phyloP scores from a whole-genome alignment of 176 grass and related monocot species.

The Guadua angustifolia region DNA sequence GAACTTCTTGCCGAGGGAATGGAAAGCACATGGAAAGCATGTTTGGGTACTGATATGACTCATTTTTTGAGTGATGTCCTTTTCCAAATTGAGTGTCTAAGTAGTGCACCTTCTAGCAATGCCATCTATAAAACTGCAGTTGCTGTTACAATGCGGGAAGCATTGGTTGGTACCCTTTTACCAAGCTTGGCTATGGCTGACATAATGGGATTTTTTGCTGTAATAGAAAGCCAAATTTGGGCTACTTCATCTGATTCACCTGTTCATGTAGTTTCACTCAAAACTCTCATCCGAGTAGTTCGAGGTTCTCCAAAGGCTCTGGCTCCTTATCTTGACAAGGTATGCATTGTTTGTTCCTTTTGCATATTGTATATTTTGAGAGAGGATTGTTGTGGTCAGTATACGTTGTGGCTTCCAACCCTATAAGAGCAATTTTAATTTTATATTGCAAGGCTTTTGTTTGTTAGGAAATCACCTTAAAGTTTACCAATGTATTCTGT shows the following conservation, averaged over 20 bases:
- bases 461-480: background rate
- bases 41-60: conserved; percentile 72
- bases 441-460: conserved; percentile 10
- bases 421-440: background rate
- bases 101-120: conserved; percentile 60
- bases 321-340: conserved; percentile 86
- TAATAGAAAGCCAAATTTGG: conserved; percentile 97
- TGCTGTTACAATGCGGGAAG: conserved; percentile 72
- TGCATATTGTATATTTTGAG: conserved; percentile 5
- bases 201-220: conserved; percentile 76
- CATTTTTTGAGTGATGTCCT: conserved; percentile 79
- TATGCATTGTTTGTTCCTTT: conserved; percentile 42
- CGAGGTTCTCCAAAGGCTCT: conserved; percentile 75
- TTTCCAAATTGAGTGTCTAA: conserved; percentile 96
- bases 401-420: conserved; percentile 1
- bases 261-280: conserved; percentile 82
- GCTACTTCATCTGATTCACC: conserved; percentile 87
- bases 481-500: background rate
- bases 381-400: conserved; percentile 14
- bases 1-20: conserved; percentile 96
- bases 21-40: conserved; percentile 86
- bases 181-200: conserved; percentile 93
- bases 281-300: conserved; percentile 81
- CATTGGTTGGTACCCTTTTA: conserved; percentile 77
- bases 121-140: conserved; percentile 57